phyloP scores from a whole-genome alignment of 768 basidiomycete genomes.

The Boletus pseudopeckii region DNA sequence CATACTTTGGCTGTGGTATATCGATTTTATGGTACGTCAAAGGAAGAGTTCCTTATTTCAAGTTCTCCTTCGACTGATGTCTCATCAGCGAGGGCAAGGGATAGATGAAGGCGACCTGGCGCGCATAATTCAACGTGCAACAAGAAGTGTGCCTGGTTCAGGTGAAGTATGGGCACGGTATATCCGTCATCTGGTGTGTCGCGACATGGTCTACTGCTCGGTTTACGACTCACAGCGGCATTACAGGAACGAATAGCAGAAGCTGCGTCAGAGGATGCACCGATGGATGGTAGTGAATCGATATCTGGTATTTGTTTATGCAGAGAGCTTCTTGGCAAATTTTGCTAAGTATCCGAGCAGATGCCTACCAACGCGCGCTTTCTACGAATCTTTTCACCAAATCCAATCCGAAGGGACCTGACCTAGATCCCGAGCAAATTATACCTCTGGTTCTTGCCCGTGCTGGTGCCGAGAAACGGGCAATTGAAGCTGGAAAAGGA shows the following conservation, averaged over 20 bases:
- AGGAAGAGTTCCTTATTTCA: background rate
- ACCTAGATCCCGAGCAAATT: conserved; percentile 59
- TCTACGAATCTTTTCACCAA: conserved; percentile 50
- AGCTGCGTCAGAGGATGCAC: conserved; percentile 13
- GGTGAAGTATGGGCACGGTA: conserved; percentile 80
- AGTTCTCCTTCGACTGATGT: background rate
- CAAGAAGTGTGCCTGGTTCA: conserved; percentile 69
- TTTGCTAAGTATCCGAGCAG: conserved; percentile 33
- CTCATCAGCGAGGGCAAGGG: conserved; percentile 33
- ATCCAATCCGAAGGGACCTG: conserved; percentile 12
- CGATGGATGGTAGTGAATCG: conserved; percentile 21
- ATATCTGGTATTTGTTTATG: conserved; percentile 21
- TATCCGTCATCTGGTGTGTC: conserved; percentile 63
- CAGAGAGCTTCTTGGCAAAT: background rate
- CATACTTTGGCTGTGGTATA: conserved; percentile 71
- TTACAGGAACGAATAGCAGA: conserved; percentile 22
- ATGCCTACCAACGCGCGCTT: conserved; percentile 56
- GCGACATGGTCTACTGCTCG: background rate
- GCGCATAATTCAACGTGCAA: conserved; percentile 50
- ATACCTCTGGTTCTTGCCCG: conserved; percentile 61
- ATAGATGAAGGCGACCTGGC: conserved; percentile 41
- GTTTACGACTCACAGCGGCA: background rate
- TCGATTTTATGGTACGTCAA: conserved; percentile 60
- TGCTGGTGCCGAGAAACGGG: conserved; percentile 60
- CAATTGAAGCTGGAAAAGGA: conserved; percentile 43